These are phyloP conservation scores for Lachnellula occidentalis DNA, from an alignment of 2,329 filamentous ascomycete genomes.

Conservation along the genomic window DNA sequence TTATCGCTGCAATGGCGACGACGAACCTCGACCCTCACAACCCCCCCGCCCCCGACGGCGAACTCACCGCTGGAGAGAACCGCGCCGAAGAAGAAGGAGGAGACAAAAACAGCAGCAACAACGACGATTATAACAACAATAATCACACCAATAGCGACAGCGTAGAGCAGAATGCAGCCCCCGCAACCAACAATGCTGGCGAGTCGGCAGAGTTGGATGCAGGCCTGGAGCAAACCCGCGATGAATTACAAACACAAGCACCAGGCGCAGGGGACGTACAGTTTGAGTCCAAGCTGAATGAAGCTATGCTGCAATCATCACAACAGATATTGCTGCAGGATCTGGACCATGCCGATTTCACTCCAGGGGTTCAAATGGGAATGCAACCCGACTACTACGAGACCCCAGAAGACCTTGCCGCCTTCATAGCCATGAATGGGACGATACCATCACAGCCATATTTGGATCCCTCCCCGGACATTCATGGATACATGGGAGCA, in stretches of 20 bases:
- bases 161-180: background rate
- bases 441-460: conserved; percentile 5
- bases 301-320: too few species aligned
- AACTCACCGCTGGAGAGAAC: conserved; percentile 13
- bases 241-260: background rate
- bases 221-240: background rate
- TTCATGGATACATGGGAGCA: background rate
- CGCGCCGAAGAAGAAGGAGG: conserved; percentile 1
- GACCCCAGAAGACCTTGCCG: background rate
- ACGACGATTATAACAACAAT: background rate
- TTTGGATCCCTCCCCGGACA: conserved; percentile 16
- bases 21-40: conserved; percentile 9
- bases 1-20: conserved; percentile 14
- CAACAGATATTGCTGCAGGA: too few species aligned
- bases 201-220: background rate
- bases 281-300: background rate
- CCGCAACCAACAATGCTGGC: background rate
- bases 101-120: background rate
- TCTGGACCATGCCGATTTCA: background rate
- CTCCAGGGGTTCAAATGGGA: background rate
- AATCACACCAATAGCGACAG: conserved; percentile 1
- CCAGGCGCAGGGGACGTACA: background rate
- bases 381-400: background rate
- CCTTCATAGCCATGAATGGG: background rate
- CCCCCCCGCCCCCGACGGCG: background rate